Percentiles rank a stretch among this genome's conserved stretches.
These are phyloP conservation scores for Amphicarpaea edgeworthii DNA, from an alignment of 306 rosid genomes.

Conservation along the genomic window DNA sequence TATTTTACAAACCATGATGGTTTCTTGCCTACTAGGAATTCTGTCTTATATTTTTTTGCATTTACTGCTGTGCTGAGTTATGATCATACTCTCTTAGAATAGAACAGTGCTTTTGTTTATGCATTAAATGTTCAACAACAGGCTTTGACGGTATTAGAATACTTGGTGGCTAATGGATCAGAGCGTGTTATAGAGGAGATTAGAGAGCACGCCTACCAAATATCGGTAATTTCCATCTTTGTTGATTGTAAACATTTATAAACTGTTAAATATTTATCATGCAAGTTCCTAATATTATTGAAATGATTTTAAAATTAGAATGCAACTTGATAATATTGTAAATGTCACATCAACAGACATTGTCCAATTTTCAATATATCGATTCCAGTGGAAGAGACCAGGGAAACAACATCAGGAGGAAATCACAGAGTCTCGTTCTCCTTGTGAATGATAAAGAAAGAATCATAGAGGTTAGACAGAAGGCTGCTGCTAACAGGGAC, in stretches of 20 bases:
- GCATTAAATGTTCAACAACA: constrained; percentile 44
- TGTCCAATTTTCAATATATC: constrained; percentile 81
- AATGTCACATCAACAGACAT: constrained; percentile 61
- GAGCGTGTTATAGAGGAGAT: constrained; percentile 90
- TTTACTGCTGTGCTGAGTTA: too few species aligned
- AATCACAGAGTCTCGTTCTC: constrained; percentile 78
- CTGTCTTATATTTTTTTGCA: constrained; percentile 17
- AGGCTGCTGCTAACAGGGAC: constrained; percentile 89
- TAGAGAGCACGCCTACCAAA: constrained; percentile 83
- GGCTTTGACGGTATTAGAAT: constrained; percentile 86
- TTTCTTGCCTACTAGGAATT: not conserved
- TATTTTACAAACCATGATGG: constrained; percentile 7
- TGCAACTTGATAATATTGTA: constrained; percentile 38
- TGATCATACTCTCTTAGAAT: not conserved
- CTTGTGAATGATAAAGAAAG: constrained; percentile 93
- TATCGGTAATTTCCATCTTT: constrained; percentile 66
- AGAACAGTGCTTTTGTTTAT: constrained; percentile 1
- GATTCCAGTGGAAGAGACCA: constrained; percentile 95
- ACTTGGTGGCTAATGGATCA: constrained; percentile 86
- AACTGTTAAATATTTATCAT: constrained; percentile 18
- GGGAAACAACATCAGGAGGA: constrained; percentile 91
- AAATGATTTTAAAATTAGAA: constrained; percentile 31
- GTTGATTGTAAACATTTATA: constrained; percentile 10
- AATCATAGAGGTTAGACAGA: constrained; percentile 82
- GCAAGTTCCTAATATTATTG: not conserved